Conservation (phyloP, 192 early-diverging fungal genomes). For the Backusella morwellensis region DNA sequence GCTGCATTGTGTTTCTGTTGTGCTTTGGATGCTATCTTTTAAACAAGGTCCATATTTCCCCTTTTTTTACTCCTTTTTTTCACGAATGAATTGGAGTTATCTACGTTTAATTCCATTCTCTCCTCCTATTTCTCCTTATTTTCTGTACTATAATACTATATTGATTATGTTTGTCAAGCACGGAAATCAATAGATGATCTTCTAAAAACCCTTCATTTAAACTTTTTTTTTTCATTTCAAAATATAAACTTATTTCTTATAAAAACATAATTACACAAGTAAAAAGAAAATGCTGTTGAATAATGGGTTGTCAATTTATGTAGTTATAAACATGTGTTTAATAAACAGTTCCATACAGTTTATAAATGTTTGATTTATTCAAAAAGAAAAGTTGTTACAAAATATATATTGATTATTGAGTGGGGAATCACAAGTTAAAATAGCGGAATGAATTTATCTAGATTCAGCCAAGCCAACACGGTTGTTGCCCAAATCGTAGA, state of each 20-base stretch:
- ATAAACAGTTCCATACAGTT: background rate
- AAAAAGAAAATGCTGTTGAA: background rate
- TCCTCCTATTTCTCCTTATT: background rate
- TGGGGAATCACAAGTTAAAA: background rate
- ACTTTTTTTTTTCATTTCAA: background rate
- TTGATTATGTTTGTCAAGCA: background rate
- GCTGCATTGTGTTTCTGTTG: slow-evolving; percentile 22
- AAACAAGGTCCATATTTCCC: slow-evolving; percentile 1
- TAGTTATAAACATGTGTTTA: background rate
- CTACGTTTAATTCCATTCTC: background rate
- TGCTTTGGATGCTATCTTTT: slow-evolving; percentile 22
- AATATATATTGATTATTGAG: background rate
- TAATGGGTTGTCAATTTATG: background rate
- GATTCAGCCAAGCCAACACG: slow-evolving; percentile 64
- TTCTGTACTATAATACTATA: background rate
- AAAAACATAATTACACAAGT: background rate
- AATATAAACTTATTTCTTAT: background rate
- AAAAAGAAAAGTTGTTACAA: background rate
- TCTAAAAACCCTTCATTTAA: background rate
- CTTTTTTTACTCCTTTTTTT: slow-evolving; percentile 3
- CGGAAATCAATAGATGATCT: background rate
- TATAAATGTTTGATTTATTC: background rate
- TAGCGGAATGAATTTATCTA: background rate
- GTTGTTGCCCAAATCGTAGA: slow-evolving; percentile 68
- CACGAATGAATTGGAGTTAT: background rate